These are phyloP conservation scores for Xylogone sp. DNA, from an alignment of 2,329 filamentous ascomycete genomes.

Conservation along the genomic window DNA sequence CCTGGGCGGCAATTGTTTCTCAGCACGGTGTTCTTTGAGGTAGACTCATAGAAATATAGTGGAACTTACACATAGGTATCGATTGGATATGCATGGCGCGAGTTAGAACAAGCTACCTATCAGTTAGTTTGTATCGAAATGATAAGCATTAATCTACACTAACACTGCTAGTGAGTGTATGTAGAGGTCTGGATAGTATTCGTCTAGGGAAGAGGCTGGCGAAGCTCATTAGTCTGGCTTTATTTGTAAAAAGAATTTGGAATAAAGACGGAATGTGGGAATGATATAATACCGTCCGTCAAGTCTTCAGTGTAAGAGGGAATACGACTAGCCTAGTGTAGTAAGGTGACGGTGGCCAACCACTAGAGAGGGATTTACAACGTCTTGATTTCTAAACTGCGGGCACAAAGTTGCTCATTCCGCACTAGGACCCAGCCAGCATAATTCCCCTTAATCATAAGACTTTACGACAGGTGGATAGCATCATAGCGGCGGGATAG, in stretches of 20 bases:
- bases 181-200: conserved; percentile 7
- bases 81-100: conserved; percentile 77
- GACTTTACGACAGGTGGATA: too few species aligned
- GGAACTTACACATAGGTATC: conserved; percentile 77
- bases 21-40: conserved; percentile 5
- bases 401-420: too few species aligned
- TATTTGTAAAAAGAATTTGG: not conserved
- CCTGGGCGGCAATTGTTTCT: conserved; percentile 41
- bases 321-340: too few species aligned
- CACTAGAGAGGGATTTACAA: too few species aligned
- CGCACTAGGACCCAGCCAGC: too few species aligned
- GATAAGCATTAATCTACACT: not conserved
- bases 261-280: too few species aligned
- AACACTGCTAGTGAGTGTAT: conserved; percentile 13
- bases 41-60: not conserved
- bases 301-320: too few species aligned
- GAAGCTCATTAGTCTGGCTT: conserved; percentile 13
- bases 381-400: too few species aligned
- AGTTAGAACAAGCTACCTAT: conserved; percentile 14
- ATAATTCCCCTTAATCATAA: too few species aligned
- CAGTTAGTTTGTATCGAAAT: not conserved
- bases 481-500: too few species aligned
- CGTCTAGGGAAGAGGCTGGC: conserved; percentile 12
- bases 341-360: too few species aligned
- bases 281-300: too few species aligned